Conservation (phyloP, 148 eudicot genomes). For the Euryodendron excelsum region DNA sequence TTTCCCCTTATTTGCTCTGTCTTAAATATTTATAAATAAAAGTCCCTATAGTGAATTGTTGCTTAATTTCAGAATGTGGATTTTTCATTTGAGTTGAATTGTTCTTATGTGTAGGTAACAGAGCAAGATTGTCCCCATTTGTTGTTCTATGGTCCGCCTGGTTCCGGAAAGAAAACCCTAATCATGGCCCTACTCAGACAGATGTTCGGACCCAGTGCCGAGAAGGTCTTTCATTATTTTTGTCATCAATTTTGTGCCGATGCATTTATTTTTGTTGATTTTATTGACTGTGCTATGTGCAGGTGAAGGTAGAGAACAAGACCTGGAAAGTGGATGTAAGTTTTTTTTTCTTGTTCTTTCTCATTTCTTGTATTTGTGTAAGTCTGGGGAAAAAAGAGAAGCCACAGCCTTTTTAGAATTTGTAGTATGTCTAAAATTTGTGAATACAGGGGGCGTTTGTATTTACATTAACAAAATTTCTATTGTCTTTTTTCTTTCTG, state of each 20-base stretch:
- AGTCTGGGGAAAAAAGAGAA: background rate
- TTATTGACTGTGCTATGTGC: constrained; percentile 14
- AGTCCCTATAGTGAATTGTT: background rate
- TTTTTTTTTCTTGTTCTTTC: background rate
- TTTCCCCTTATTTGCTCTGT: background rate
- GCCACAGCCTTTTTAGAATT: background rate
- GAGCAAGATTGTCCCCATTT: constrained; percentile 98
- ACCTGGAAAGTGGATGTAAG: constrained; percentile 93
- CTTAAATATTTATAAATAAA: background rate
- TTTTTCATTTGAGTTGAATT: background rate
- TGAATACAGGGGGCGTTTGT: background rate
- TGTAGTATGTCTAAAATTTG: background rate
- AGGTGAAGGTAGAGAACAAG: constrained; percentile 94
- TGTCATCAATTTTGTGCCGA: background rate
- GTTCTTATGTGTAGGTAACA: constrained; percentile 48
- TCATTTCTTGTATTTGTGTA: background rate
- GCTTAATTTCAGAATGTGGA: background rate
- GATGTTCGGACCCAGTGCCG: constrained; percentile 88
- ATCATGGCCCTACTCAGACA: constrained; percentile 87
- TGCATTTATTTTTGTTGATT: background rate
- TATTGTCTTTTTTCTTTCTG: background rate
- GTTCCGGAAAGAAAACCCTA: constrained; percentile 96
- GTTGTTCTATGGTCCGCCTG: constrained; percentile 89
- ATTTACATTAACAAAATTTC: background rate
- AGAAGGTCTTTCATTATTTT: constrained; percentile 50